These are phyloP conservation scores for Chamaenerion angustifolium DNA, from an alignment of 345 rosid species.

Conservation along the genomic window DNA sequence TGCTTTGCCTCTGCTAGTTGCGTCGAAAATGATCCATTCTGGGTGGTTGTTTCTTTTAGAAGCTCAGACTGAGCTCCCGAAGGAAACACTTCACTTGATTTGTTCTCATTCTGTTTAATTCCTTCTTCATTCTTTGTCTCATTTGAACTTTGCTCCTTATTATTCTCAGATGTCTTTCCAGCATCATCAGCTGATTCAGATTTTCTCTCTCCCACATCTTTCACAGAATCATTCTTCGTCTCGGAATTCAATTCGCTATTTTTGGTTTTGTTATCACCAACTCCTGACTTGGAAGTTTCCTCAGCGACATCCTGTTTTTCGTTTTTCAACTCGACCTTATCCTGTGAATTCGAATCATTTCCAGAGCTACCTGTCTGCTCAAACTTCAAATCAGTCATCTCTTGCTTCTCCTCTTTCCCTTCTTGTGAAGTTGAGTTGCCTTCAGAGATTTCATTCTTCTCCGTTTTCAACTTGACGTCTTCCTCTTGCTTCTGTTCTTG, in stretches of 20 bases:
- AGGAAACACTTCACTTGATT: conserved; percentile 44
- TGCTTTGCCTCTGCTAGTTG: conserved; percentile 82
- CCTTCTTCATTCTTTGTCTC: conserved; percentile 22
- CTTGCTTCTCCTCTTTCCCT: too few relatives aligned
- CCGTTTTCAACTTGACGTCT: conserved; percentile 14
- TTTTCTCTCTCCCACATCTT: conserved; percentile 27
- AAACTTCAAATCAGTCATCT: too few relatives aligned
- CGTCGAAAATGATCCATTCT: conserved; percentile 70
- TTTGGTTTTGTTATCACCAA: conserved; percentile 11
- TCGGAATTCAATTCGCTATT: conserved; percentile 21
- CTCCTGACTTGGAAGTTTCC: conserved; percentile 8
- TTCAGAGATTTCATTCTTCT: conserved; percentile 8
- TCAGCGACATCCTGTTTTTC: too few relatives aligned
- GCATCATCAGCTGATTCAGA: conserved; percentile 18
- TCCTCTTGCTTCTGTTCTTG: conserved; percentile 28
- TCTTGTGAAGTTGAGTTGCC: too few relatives aligned
- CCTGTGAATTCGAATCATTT: too few relatives aligned
- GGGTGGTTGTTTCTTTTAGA: conserved; percentile 51
- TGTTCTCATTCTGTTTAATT: conserved; percentile 29
- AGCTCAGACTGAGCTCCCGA: conserved; percentile 80
- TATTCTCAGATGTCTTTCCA: conserved; percentile 21
- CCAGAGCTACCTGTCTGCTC: too few relatives aligned
- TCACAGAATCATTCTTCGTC: conserved; percentile 23
- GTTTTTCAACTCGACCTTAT: too few relatives aligned
- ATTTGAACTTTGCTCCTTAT: conserved; percentile 20